A percentile compares a stretch with the other conserved stretches of the same genome.
These are phyloP conservation scores for Talaromyces trachyspermus DNA, from an alignment of 495 filamentous ascomycete species.

Conservation along the genomic window DNA sequence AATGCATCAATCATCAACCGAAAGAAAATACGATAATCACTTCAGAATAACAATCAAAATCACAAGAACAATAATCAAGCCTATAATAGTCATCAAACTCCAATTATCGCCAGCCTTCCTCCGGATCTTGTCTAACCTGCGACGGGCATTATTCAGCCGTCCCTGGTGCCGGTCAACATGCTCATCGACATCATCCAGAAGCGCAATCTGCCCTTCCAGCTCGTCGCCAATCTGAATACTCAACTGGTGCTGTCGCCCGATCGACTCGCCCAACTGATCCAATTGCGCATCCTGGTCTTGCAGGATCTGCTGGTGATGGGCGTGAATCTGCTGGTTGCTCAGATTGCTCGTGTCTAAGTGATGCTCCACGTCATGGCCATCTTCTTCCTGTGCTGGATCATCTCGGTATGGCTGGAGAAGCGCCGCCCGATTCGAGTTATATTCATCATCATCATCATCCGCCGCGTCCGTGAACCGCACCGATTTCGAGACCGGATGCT, in stretches of 20 bases:
- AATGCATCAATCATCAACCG: conserved; percentile 9
- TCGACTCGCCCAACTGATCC: conserved; percentile 76
- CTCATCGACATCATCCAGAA: conserved; percentile 83
- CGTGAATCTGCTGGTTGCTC: conserved; percentile 80
- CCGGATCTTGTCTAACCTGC: conserved; percentile 61
- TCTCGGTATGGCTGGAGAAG: conserved; percentile 63
- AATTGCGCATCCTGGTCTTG: conserved; percentile 86
- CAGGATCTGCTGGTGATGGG: conserved; percentile 71
- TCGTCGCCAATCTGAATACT: conserved; percentile 96
- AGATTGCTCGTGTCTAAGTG: conserved; percentile 55
- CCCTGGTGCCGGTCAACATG: conserved; percentile 73
- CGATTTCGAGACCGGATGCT: conserved; percentile 56
- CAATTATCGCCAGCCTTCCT: conserved; percentile 69
- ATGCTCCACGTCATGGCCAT: no score
- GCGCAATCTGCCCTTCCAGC: conserved; percentile 77
- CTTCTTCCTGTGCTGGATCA: conserved; percentile 48
- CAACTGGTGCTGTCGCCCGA: conserved; percentile 86
- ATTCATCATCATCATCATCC: conserved; percentile 37
- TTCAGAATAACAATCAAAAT: conserved; percentile 74
- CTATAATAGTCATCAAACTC: conserved; percentile 69
- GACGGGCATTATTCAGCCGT: conserved; percentile 65
- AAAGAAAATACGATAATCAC: conserved; percentile 25
- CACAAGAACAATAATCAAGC: conserved; percentile 69
- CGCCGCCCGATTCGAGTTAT: conserved; percentile 44
- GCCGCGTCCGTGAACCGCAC: conserved; percentile 84